Evolutionary conservation across 1,139 yeast genomes (phyloP).

Genomic region (Debaryomyces psychrophilus): DNA sequence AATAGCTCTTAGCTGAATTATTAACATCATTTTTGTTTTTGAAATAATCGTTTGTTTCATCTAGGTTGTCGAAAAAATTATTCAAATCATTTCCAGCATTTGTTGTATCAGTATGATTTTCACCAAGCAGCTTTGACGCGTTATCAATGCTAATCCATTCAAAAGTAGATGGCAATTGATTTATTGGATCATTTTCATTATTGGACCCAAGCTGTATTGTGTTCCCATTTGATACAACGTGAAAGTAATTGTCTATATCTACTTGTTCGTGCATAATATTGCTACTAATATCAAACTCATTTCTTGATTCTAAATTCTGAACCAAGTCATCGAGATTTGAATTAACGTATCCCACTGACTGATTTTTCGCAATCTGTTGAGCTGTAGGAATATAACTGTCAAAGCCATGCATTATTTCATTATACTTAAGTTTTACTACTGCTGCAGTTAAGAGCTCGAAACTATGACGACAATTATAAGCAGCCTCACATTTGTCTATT

Average conservation of each 20-base stretch:
- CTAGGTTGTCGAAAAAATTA: constrained; percentile 48
- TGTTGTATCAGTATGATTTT: neutral
- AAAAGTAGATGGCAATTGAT: constrained; percentile 23
- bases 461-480: constrained; percentile 68
- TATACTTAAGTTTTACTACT: constrained; percentile 63
- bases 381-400: constrained; percentile 25
- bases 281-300: constrained; percentile 14
- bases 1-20: neutral
- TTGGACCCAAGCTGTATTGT: neutral
- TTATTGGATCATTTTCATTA: neutral
- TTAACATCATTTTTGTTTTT: constrained; percentile 17
- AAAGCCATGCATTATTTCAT: constrained; percentile 38
- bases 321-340: constrained; percentile 45
- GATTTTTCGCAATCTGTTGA: constrained; percentile 27
- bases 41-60: constrained; percentile 21
- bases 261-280: neutral
- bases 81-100: constrained; percentile 32
- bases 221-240: neutral
- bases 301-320: constrained; percentile 23
- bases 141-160: constrained; percentile 31
- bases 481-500: constrained; percentile 77
- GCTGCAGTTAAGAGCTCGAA: constrained; percentile 75
- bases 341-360: constrained; percentile 40
- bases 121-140: neutral
- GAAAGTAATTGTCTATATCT: neutral